These are phyloP conservation scores for Leccinum incarnatum DNA, from an alignment of 768 basidiomycete genomes.

Conservation along the genomic window DNA sequence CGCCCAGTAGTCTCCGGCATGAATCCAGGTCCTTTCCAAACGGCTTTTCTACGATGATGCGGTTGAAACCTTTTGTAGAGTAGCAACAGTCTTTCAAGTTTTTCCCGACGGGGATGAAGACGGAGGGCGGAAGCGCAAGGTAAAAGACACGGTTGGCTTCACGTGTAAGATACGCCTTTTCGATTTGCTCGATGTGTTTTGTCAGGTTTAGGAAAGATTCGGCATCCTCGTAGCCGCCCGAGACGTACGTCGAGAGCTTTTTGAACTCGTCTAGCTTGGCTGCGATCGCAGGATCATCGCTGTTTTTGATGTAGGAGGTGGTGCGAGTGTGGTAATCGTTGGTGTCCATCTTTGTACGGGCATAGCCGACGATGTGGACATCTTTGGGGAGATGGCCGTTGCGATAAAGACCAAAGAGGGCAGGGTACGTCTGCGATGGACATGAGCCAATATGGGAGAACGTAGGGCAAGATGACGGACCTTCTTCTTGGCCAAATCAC, in stretches of 20 bases:
- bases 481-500: slow-evolving; percentile 99
- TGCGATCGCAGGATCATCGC: slow-evolving; percentile 54
- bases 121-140: slow-evolving; percentile 94
- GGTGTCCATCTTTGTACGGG: slow-evolving; percentile 89
- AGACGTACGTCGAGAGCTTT: slow-evolving; percentile 71
- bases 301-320: slow-evolving; percentile 82
- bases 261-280: slow-evolving; percentile 82
- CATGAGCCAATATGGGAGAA: slow-evolving; percentile 33
- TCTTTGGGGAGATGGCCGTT: slow-evolving; percentile 78
- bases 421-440: slow-evolving; percentile 79
- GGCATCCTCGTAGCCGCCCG: slow-evolving; percentile 86
- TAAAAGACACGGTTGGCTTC: slow-evolving; percentile 88
- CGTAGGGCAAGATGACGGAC: slow-evolving; percentile 35
- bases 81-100: slow-evolving; percentile 85
- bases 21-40: slow-evolving; percentile 94
- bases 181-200: slow-evolving; percentile 73
- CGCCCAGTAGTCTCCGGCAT: slow-evolving; percentile 69
- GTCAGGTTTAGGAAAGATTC: slow-evolving; percentile 76
- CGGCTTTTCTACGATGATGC: slow-evolving; percentile 97
- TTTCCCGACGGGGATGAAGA: slow-evolving; percentile 87
- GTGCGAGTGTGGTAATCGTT: slow-evolving; percentile 83
- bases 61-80: slow-evolving; percentile 66
- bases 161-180: slow-evolving; percentile 61
- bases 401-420: slow-evolving; percentile 85
- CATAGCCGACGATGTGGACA: slow-evolving; percentile 93